These are phyloP conservation scores for Alopecurus myosuroides DNA, from an alignment of 176 grass and related monocot species.

Conservation along the genomic window DNA sequence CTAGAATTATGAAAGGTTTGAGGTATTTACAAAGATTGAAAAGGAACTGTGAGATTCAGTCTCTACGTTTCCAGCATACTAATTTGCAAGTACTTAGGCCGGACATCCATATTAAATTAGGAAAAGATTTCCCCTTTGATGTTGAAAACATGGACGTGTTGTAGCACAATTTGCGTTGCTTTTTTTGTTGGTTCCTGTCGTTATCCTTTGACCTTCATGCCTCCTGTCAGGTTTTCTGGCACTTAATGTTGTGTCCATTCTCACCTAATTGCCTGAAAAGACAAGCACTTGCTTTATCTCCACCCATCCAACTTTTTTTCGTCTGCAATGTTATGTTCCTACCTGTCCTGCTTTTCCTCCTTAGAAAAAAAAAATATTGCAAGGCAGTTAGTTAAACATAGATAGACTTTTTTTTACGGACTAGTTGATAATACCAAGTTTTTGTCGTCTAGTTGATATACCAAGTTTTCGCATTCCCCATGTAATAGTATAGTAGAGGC, in stretches of 20 bases:
- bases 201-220: conserved; percentile 14
- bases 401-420: too few species aligned
- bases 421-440: too few species aligned
- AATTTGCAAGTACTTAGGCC: not conserved
- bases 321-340: not conserved
- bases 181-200: not conserved
- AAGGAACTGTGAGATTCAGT: not conserved
- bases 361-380: too few species aligned
- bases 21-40: not conserved
- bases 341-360: not conserved
- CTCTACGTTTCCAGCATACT: not conserved
- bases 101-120: not conserved
- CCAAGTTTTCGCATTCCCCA: too few species aligned
- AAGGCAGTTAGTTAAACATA: too few species aligned
- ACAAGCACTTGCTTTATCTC: not conserved
- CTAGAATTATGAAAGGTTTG: not conserved
- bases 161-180: not conserved
- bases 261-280: conserved; percentile 30
- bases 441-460: too few species aligned
- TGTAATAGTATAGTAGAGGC: too few species aligned
- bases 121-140: not conserved
- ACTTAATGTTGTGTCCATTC: conserved; percentile 18
- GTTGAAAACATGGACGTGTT: not conserved
- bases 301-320: not conserved
- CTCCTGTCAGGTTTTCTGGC: not conserved